Evolutionary conservation across 495 filamentous ascomycete genomes (phyloP).

Genomic region (Clavariopsis aquatica): DNA sequence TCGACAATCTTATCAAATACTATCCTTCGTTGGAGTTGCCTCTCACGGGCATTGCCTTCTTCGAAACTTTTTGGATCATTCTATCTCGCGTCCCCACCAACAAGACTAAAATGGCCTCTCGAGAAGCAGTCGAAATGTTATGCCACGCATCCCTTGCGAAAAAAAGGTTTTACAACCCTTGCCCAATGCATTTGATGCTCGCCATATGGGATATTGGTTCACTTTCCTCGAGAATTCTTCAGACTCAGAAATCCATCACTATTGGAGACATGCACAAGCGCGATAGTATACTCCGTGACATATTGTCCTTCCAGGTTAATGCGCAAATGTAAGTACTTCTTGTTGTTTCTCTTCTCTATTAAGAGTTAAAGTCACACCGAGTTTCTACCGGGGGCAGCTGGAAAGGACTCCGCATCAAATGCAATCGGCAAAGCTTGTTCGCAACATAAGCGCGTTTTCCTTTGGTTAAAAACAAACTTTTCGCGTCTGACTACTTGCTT

Average conservation of each 20-base stretch:
- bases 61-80: slow-evolving; percentile 27
- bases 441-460: too few species aligned
- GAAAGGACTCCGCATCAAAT: too few species aligned
- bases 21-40: slow-evolving; percentile 26
- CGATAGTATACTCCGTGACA: slow-evolving; percentile 21
- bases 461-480: too few species aligned
- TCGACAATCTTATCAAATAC: slow-evolving; percentile 28
- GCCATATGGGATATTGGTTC: slow-evolving; percentile 23
- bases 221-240: slow-evolving; percentile 7
- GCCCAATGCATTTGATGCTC: slow-evolving; percentile 14
- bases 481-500: too few species aligned
- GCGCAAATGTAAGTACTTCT: background rate
- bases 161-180: slow-evolving; percentile 19
- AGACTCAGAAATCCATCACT: background rate
- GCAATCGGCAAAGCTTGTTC: too few species aligned
- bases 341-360: too few species aligned
- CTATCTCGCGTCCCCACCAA: slow-evolving; percentile 21
- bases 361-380: too few species aligned
- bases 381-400: too few species aligned
- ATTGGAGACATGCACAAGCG: slow-evolving; percentile 18
- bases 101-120: slow-evolving; percentile 19
- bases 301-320: slow-evolving; percentile 6
- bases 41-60: slow-evolving; percentile 16
- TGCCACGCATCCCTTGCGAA: slow-evolving; percentile 4
- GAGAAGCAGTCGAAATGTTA: slow-evolving; percentile 17